Conservation (phyloP, 441 rosid species). For the Arabidopsis hybrid region DNA sequence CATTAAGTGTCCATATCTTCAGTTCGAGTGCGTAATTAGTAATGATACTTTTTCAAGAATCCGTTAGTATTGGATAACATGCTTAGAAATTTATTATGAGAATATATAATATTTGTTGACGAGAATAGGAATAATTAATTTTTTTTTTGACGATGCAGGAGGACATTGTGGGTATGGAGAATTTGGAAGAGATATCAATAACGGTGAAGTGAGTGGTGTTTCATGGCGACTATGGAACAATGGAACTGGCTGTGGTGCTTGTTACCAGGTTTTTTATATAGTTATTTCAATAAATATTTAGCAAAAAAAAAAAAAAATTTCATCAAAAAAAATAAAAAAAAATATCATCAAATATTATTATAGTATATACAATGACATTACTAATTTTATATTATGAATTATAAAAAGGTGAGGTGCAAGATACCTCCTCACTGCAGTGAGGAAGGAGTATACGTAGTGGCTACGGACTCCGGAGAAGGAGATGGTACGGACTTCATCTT, state of each 20-base stretch:
- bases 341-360: neutral
- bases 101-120: neutral
- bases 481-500: slow-evolving; percentile 83
- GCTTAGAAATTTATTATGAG: neutral
- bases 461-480: slow-evolving; percentile 93
- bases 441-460: slow-evolving; percentile 69
- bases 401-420: slow-evolving; percentile 79
- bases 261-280: slow-evolving; percentile 80
- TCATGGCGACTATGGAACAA: slow-evolving; percentile 66
- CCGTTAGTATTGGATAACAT: neutral
- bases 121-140: neutral
- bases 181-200: slow-evolving; percentile 74
- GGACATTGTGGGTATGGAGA: slow-evolving; percentile 93
- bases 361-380: neutral
- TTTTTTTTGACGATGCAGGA: slow-evolving; percentile 47
- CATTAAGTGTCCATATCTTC: slow-evolving; percentile 4
- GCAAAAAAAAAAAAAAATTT: no score
- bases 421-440: slow-evolving; percentile 61
- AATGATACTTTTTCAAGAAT: neutral
- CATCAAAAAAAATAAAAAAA: no score
- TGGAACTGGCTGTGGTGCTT: slow-evolving; percentile 88
- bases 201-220: slow-evolving; percentile 85
- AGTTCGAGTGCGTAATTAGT: neutral
- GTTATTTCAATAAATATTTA: no score
- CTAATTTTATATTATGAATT: neutral